Evolutionary conservation across 306 rosid species (phyloP), one percentile per base, ranked within the genome.

Genomic region (Mimosa pudica): DNA sequence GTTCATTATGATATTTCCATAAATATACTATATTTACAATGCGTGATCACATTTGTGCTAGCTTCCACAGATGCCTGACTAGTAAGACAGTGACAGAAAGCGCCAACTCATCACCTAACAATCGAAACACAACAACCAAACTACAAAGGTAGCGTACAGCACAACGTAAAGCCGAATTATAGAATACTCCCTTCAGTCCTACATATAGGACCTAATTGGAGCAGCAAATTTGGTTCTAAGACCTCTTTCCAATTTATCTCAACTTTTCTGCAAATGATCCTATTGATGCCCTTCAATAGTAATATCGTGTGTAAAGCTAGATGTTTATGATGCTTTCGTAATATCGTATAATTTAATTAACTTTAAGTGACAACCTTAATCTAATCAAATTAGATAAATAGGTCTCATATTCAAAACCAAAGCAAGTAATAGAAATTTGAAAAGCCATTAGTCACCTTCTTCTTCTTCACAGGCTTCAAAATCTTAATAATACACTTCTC

Each of bases 391-490:
- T 24, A 24, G 30, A 24, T 24, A 24, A 24, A 24, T 24, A 24
- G 30, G 30, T 24, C 30, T 24, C 30, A 24, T 24, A 24, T 24
- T 24, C 30, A 24, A 24, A 24, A 24, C 30, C 30, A 24, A 24
- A 24, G 30, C 30, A 24, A 24, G 30, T 24, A 54, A 57, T 57
- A 81, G 55, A 38, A 71, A 77, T 65, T 5, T 42, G 6, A 17
- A 60, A n/a, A 11, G 17, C 49, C 55, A 75, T 13, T 77, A 68
- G 61, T 88, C 72, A 88, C 98, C 88, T 93, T 93, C 89, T 93
- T 93, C 93, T 93, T 93, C 84, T 93, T 93, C 60, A 93, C 98
- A 12, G 98, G 98, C 75, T 93, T 93, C 82, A 93, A 91, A 80
- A 93, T 93, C 89, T 93, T 93, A 46, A 93, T 92, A 70, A 93